Percentiles rank a stretch among this genome's conserved stretches.
Conservation (phyloP, 768 basidiomycete species). For the Lentinus tigrinus region DNA sequence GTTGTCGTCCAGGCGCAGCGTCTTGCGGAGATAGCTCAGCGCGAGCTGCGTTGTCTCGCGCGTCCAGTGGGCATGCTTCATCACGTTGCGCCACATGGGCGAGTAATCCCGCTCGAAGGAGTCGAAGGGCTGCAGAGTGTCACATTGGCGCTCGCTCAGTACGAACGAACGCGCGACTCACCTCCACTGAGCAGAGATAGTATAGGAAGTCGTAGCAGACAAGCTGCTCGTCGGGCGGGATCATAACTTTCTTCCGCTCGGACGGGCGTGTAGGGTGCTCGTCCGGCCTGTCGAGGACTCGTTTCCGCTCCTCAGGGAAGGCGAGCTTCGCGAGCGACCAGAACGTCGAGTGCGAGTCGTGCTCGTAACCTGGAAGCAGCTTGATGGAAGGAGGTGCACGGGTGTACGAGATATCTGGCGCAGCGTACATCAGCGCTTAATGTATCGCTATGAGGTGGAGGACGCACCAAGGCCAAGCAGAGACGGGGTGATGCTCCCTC, state of each 20-base stretch:
- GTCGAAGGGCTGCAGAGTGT: constrained; percentile 26
- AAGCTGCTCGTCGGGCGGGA: constrained; percentile 35
- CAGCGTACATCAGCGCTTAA: neutral
- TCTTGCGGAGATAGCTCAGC: constrained; percentile 26
- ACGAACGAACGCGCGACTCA: too few species aligned
- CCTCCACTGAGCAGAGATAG: constrained; percentile 29
- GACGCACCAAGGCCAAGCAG: constrained; percentile 28
- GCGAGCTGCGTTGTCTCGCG: constrained; percentile 25
- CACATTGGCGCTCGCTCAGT: neutral
- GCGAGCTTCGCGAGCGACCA: constrained; percentile 31
- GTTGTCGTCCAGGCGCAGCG: constrained; percentile 20
- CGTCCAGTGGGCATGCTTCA: constrained; percentile 32
- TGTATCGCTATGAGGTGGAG: neutral
- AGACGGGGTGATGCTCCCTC: constrained; percentile 20
- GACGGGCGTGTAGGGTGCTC: constrained; percentile 22
- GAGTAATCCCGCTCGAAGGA: constrained; percentile 28
- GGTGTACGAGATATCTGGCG: constrained; percentile 34
- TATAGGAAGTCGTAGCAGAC: constrained; percentile 38
- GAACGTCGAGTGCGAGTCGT: constrained; percentile 30
- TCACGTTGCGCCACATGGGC: constrained; percentile 35
- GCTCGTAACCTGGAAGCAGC: constrained; percentile 25
- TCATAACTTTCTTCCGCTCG: constrained; percentile 11
- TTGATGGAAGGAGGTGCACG: constrained; percentile 28
- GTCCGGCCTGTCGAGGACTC: constrained; percentile 13
- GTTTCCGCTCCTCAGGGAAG: constrained; percentile 26